Conservation (phyloP, 768 basidiomycete genomes). For the Trametes cinnabarina region DNA sequence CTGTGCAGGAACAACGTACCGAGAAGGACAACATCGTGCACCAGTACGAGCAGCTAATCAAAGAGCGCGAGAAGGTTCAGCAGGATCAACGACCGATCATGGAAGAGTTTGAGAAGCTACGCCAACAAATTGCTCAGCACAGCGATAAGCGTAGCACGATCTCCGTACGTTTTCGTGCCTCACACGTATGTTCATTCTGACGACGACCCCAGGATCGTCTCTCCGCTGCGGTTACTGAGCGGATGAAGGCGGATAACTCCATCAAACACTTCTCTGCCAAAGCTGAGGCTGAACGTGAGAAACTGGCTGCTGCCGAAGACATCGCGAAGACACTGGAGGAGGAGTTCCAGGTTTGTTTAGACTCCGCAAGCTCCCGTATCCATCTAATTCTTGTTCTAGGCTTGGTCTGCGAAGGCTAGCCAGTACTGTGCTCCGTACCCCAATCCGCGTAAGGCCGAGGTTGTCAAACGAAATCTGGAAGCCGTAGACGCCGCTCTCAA, state of each 20-base stretch:
- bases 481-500: constrained; percentile 63
- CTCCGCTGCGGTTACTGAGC: constrained; percentile 45
- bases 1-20: constrained; percentile 47
- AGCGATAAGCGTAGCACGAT: constrained; percentile 42
- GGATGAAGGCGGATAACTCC: constrained; percentile 50
- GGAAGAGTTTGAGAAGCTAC: constrained; percentile 44
- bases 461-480: constrained; percentile 59
- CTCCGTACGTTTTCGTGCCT: constrained; percentile 38
- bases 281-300: constrained; percentile 46
- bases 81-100: constrained; percentile 43
- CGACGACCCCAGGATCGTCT: constrained; percentile 43
- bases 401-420: constrained; percentile 63
- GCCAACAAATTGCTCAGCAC: constrained; percentile 50
- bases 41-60: constrained; percentile 49
- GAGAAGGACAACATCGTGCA: constrained; percentile 47
- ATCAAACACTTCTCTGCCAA: constrained; percentile 52
- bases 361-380: background rate
- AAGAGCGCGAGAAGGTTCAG: constrained; percentile 48
- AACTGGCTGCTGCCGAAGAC: constrained; percentile 44
- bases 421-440: constrained; percentile 57
- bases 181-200: background rate
- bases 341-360: constrained; percentile 56
- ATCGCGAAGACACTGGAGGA: constrained; percentile 50
- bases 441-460: constrained; percentile 55
- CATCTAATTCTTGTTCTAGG: constrained; percentile 31